Conservation (phyloP, 106 monocot genomes). For the Xerophyta viscosa region DNA sequence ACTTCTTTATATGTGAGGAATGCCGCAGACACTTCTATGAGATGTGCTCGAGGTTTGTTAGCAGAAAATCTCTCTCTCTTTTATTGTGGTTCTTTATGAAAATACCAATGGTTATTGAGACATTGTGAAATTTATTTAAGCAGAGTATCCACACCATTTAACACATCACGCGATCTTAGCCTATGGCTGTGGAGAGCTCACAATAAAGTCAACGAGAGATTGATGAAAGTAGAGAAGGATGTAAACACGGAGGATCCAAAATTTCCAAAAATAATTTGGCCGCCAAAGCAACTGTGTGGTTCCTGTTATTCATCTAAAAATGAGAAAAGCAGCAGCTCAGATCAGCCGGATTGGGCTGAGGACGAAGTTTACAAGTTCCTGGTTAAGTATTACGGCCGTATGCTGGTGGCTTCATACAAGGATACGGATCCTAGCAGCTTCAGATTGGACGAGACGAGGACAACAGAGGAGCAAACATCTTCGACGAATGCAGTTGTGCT, state of each 20-base stretch:
- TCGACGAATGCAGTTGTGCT: slow-evolving; percentile 57
- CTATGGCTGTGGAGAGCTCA: slow-evolving; percentile 92
- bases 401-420: slow-evolving; percentile 38
- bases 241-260: slow-evolving; percentile 51
- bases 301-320: slow-evolving; percentile 43
- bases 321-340: slow-evolving; percentile 11
- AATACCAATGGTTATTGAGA: not conserved
- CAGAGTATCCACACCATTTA: slow-evolving; percentile 62
- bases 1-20: slow-evolving; percentile 92
- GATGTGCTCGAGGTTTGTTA: slow-evolving; percentile 78
- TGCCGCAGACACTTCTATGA: slow-evolving; percentile 79
- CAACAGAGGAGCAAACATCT: slow-evolving; percentile 20
- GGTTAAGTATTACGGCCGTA: slow-evolving; percentile 59
- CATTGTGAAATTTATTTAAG: not conserved
- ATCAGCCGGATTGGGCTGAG: slow-evolving; percentile 46
- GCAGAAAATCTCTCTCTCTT: not conserved
- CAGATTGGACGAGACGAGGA: slow-evolving; percentile 14
- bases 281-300: slow-evolving; percentile 65
- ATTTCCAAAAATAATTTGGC: slow-evolving; percentile 88
- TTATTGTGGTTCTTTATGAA: not conserved
- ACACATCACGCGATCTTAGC: slow-evolving; percentile 50
- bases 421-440: slow-evolving; percentile 11
- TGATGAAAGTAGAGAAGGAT: slow-evolving; percentile 68
- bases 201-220: slow-evolving; percentile 83
- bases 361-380: slow-evolving; percentile 82